A percentile compares a stretch with the other conserved stretches of the same genome.
phyloP scores from a whole-genome alignment of 768 basidiomycete species.

The Tephrocybe rancida region DNA sequence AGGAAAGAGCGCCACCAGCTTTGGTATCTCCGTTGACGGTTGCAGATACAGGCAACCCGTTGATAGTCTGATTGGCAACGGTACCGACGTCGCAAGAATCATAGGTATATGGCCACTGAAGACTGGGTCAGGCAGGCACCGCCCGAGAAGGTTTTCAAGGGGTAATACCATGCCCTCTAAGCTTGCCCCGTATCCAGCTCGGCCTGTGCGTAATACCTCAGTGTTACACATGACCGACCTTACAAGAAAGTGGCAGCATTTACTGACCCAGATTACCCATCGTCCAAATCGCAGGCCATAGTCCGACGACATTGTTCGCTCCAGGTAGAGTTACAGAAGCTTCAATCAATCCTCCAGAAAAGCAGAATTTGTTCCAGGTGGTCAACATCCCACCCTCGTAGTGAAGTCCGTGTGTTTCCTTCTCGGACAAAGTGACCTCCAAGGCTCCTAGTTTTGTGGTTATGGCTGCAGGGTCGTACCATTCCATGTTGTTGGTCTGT shows the following conservation, averaged over 20 bases:
- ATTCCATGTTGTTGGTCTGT: slow-evolving; percentile 78
- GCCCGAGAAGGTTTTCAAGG: background rate
- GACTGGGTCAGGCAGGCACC: slow-evolving; percentile 9
- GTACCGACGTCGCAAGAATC: slow-evolving; percentile 96
- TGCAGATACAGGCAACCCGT: slow-evolving; percentile 65
- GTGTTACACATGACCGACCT: background rate
- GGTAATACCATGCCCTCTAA: slow-evolving; percentile 72
- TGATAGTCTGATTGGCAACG: slow-evolving; percentile 76
- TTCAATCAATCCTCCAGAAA: slow-evolving; percentile 85
- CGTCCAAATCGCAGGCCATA: slow-evolving; percentile 84
- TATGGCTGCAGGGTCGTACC: slow-evolving; percentile 84
- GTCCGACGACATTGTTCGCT: slow-evolving; percentile 56
- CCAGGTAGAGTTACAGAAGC: slow-evolving; percentile 73
- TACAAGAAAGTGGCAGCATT: background rate
- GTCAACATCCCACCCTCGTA: slow-evolving; percentile 74
- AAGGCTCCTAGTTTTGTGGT: slow-evolving; percentile 76
- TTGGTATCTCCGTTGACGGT: slow-evolving; percentile 58
- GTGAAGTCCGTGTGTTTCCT: slow-evolving; percentile 67
- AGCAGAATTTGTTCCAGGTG: slow-evolving; percentile 92
- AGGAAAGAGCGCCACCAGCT: slow-evolving; percentile 65
- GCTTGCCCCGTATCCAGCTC: slow-evolving; percentile 87
- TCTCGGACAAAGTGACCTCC: slow-evolving; percentile 71
- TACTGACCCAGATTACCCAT: slow-evolving; percentile 74
- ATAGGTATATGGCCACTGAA: slow-evolving; percentile 81
- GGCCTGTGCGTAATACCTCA: slow-evolving; percentile 39